These are phyloP conservation scores for Apiotrichum veenhuisii DNA, from an alignment of 1,284 basidiomycete genomes.

Conservation along the genomic window DNA sequence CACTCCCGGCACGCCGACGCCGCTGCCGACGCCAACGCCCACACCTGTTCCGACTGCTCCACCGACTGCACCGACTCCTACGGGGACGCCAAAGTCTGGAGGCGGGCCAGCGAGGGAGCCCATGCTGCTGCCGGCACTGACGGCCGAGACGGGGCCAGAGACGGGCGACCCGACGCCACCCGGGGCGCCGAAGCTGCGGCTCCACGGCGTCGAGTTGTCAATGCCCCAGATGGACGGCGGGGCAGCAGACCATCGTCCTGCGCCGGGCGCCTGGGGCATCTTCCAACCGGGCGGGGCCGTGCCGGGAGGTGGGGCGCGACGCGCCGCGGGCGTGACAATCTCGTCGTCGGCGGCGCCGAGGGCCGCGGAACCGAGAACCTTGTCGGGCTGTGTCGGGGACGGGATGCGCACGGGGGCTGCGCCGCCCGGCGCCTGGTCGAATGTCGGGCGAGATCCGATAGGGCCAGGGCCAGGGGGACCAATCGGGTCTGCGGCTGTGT, in stretches of 20 bases:
- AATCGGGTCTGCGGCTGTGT: slow-evolving; percentile 6
- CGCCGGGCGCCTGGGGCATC: slow-evolving; percentile 27
- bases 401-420: neutral
- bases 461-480: slow-evolving; percentile 17
- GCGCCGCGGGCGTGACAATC: slow-evolving; percentile 30
- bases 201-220: slow-evolving; percentile 3
- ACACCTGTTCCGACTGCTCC: no score
- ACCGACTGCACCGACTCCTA: no score
- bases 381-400: slow-evolving; percentile 30
- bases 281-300: slow-evolving; percentile 15
- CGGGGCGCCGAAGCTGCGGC: slow-evolving; percentile 1
- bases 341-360: slow-evolving; percentile 37
- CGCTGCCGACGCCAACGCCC: no score
- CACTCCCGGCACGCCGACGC: no score
- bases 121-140: neutral
- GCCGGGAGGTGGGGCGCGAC: slow-evolving; percentile 20
- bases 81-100: no score
- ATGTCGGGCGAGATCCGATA: slow-evolving; percentile 12
- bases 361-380: slow-evolving; percentile 40
- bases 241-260: slow-evolving; percentile 35
- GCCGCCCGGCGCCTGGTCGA: slow-evolving; percentile 4
- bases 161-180: neutral
- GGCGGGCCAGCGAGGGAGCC: no score
- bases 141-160: neutral
- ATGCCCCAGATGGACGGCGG: slow-evolving; percentile 21